These are phyloP conservation scores for Chenopodium berlandieri DNA, from an alignment of 148 eudicot genomes.

Conservation along the genomic window DNA sequence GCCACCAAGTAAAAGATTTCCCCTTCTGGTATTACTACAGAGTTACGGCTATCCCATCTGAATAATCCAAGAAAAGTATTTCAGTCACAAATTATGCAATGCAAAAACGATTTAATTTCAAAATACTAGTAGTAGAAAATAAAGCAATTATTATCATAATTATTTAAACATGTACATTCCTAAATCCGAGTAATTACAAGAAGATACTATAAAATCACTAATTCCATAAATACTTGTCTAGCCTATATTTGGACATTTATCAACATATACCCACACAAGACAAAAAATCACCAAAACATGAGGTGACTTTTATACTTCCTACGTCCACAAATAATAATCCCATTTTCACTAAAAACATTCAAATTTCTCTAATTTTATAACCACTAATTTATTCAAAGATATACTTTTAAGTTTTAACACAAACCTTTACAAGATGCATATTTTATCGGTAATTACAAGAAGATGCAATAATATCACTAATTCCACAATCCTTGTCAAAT, in stretches of 20 bases:
- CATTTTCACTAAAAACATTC: not conserved
- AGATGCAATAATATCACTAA: no score
- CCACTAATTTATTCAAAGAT: no score
- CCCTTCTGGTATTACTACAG: constrained; percentile 63
- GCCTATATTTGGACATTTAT: not conserved
- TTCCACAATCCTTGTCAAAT: no score
- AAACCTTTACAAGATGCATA: no score
- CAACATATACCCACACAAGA: not conserved
- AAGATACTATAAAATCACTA: not conserved
- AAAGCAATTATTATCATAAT: not conserved
- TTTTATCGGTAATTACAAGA: no score
- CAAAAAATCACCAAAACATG: not conserved
- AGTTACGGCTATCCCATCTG: constrained; percentile 83
- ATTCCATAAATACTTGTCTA: not conserved
- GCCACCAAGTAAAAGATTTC: constrained; percentile 85
- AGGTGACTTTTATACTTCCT: not conserved
- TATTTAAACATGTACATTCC: no score
- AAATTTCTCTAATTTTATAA: no score
- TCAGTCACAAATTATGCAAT: not conserved
- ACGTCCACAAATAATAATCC: not conserved
- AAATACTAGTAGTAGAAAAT: not conserved
- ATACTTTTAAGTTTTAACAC: no score
- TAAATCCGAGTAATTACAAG: not conserved
- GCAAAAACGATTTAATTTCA: no score
- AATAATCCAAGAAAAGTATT: not conserved